phyloP scores from a whole-genome alignment of 306 rosid genomes.

The Prunus mume region DNA sequence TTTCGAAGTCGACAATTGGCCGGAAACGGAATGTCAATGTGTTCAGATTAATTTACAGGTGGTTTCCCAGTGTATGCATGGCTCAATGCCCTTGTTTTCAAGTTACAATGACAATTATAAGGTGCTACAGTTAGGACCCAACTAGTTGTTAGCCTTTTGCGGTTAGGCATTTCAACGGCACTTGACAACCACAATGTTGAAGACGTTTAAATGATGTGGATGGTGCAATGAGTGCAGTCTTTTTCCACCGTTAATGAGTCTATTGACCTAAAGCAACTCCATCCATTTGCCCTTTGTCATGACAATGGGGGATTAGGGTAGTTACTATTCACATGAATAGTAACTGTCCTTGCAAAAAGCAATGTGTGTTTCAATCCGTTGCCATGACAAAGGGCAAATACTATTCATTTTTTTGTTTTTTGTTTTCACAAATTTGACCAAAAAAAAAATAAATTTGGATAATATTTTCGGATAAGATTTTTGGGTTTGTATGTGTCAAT shows the following conservation, averaged over 20 bases:
- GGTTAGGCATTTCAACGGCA: neutral
- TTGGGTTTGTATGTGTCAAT: too few species aligned
- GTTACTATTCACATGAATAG: too few species aligned
- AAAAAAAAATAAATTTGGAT: too few species aligned
- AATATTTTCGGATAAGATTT: too few species aligned
- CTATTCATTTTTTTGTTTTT: too few species aligned
- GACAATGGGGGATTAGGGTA: too few species aligned
- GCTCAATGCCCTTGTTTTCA: neutral
- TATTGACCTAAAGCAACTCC: neutral
- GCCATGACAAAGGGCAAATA: too few species aligned
- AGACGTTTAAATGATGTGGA: neutral
- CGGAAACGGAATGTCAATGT: neutral
- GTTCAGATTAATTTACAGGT: neutral
- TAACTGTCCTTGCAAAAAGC: too few species aligned
- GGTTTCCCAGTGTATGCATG: neutral
- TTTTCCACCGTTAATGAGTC: neutral
- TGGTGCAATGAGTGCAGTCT: neutral
- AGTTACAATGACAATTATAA: neutral
- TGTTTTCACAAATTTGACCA: too few species aligned
- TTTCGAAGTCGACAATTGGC: neutral
- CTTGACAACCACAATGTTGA: neutral
- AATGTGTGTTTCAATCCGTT: too few species aligned
- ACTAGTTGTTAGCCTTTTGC: neutral
- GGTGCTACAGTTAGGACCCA: neutral
- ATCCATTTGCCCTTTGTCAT: too few species aligned